Evolutionary conservation across 345 rosid genomes (phyloP), one percentile per base, ranked within the genome.

Genomic region (Odontarrhena argentea): DNA sequence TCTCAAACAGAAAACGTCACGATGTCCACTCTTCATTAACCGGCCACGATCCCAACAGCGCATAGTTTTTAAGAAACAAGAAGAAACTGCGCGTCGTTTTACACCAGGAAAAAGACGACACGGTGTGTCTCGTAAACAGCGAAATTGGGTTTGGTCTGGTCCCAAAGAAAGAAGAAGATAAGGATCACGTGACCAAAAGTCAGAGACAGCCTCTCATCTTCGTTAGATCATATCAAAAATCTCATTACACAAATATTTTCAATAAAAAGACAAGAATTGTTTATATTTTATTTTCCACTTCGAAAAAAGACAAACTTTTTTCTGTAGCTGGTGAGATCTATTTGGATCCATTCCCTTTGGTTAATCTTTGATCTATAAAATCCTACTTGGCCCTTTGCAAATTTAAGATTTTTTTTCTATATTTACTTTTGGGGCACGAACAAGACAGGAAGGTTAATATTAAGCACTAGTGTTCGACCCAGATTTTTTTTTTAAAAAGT

Each of bases 101-200:
- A 1, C 0, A 0, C 26, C n/a, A n/a, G n/a, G 45, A 60, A n/a
- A 3, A 6, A 38, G 67, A 42, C 51, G 51, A 55, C 70, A 36
- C 13, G 62, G 49, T 10, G 65, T 58, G 60, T 65, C 54, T 72
- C 66, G 67, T 44, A 53, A 62, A 62, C 34, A 61, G 62, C 48
- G 32, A 67, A 36, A 25, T 12, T 18, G 22, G 13, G 55, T 22
- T 36, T 9, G 13, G 42, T 46, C 48, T 67, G 67, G 71, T 67
- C 57, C 63, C 18, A 28, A 28, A 28, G 32, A 28, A 4, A 28
- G 32, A 53, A 73, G 24, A n/a, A 57, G 73, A 67, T 67, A 73
- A 73, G 72, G 72, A 60, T 74, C 69, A 74, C 77, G 73, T 73
- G 77, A 65, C 36, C 49, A 4, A 28, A 52, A 48, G 61, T 59